phyloP scores from a whole-genome alignment of 1,284 basidiomycete species.

The Sanguinoderma infundibulare region DNA sequence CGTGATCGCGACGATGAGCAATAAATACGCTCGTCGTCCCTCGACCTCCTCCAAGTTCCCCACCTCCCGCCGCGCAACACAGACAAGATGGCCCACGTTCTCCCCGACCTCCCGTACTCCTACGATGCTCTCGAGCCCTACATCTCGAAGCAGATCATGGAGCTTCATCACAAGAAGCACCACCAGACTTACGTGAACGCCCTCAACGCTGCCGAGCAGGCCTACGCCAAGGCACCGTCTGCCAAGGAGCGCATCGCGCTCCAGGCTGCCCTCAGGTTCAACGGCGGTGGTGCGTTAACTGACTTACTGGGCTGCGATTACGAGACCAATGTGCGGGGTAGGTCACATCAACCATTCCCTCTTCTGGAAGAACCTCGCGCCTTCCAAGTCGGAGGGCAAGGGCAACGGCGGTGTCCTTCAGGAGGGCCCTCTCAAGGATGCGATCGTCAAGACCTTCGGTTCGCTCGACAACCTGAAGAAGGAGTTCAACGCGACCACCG shows the following conservation, averaged over 20 bases:
- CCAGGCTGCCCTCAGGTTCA: slow-evolving; percentile 89
- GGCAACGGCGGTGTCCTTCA: slow-evolving; percentile 69
- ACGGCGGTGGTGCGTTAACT: slow-evolving; percentile 75
- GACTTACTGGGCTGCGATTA: slow-evolving; percentile 8
- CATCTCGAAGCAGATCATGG: slow-evolving; percentile 87
- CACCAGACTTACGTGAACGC: slow-evolving; percentile 94
- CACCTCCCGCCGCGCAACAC: slow-evolving; percentile 10
- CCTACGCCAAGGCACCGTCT: slow-evolving; percentile 68
- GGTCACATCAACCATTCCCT: slow-evolving; percentile 92
- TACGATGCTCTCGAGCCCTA: slow-evolving; percentile 86
- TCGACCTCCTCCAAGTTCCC: slow-evolving; percentile 6
- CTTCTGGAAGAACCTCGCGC: slow-evolving; percentile 91
- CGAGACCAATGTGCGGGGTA: slow-evolving; percentile 33
- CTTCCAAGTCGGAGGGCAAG: slow-evolving; percentile 54
- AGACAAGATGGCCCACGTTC: slow-evolving; percentile 55
- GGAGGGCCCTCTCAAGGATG: slow-evolving; percentile 79
- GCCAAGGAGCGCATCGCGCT: slow-evolving; percentile 86
- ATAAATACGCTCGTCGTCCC: slow-evolving; percentile 24
- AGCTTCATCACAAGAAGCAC: slow-evolving; percentile 94
- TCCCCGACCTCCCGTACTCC: slow-evolving; percentile 89
- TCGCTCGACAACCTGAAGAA: slow-evolving; percentile 78
- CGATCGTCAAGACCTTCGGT: slow-evolving; percentile 87
- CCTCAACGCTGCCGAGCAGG: slow-evolving; percentile 89
- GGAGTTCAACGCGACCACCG: slow-evolving; percentile 80
- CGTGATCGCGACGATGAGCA: slow-evolving; percentile 11